Evolutionary conservation across 2,329 filamentous ascomycete genomes (phyloP).

Genomic region (Daldinia sp.): DNA sequence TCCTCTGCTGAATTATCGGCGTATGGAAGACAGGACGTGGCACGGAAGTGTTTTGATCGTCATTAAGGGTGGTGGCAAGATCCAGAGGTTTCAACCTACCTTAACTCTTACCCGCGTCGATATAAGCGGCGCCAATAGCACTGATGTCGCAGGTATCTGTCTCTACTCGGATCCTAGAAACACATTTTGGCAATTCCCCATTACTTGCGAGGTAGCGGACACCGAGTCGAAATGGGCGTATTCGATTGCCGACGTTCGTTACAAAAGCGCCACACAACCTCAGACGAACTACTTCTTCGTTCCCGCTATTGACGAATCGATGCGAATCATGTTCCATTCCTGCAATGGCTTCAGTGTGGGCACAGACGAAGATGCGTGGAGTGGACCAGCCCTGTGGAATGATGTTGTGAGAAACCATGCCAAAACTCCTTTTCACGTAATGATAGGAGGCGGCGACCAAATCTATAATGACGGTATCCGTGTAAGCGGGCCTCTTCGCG

Average conservation of each 20-base stretch:
- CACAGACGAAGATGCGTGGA: slow-evolving; percentile 79
- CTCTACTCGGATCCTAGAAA: slow-evolving; percentile 74
- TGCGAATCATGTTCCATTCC: slow-evolving; percentile 99
- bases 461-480: slow-evolving; percentile 96
- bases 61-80: slow-evolving; percentile 75
- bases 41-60: slow-evolving; percentile 89
- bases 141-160: slow-evolving; percentile 65
- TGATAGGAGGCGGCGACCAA: slow-evolving; percentile 94
- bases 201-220: slow-evolving; percentile 79
- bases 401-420: slow-evolving; percentile 88
- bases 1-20: slow-evolving; percentile 81
- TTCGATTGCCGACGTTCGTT: slow-evolving; percentile 73
- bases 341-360: slow-evolving; percentile 96
- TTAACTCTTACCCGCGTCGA: slow-evolving; percentile 64
- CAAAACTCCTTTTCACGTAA: slow-evolving; percentile 89
- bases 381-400: slow-evolving; percentile 93
- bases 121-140: slow-evolving; percentile 42
- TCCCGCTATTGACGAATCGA: slow-evolving; percentile 83
- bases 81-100: slow-evolving; percentile 68
- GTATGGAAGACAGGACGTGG: slow-evolving; percentile 78
- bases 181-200: slow-evolving; percentile 94
- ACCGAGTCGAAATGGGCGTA: slow-evolving; percentile 84
- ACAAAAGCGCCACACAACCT: slow-evolving; percentile 67
- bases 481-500: slow-evolving; percentile 82
- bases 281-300: slow-evolving; percentile 82